Conservation (phyloP, 1,139 yeast species). For the Groenewaldozyma auringiensis region DNA sequence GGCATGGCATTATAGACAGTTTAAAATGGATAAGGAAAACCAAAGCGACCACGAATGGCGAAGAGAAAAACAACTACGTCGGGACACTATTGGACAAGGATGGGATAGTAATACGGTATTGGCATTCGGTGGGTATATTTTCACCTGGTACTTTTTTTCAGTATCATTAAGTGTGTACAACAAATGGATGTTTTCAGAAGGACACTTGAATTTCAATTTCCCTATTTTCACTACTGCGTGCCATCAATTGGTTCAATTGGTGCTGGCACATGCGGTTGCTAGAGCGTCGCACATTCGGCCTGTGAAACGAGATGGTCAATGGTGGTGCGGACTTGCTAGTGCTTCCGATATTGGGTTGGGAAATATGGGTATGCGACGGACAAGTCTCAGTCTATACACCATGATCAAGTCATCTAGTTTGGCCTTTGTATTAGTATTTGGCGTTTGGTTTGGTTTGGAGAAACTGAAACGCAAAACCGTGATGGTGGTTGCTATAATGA, state of each 20-base stretch:
- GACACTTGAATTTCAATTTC: conserved; percentile 63
- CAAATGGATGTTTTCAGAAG: conserved; percentile 90
- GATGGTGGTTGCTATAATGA: conserved; percentile 68
- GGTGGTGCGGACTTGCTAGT: conserved; percentile 83
- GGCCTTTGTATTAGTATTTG: conserved; percentile 81
- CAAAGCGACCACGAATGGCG: too few relatives aligned
- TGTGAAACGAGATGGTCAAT: conserved; percentile 38
- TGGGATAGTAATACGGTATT: too few relatives aligned
- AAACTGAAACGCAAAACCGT: conserved; percentile 57
- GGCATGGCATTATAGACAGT: too few relatives aligned
- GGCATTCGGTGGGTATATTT: conserved; percentile 9
- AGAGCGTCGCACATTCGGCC: conserved; percentile 3
- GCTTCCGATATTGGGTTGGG: conserved; percentile 94
- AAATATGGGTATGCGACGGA: conserved; percentile 69
- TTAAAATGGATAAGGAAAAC: too few relatives aligned
- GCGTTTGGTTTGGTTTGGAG: conserved; percentile 72
- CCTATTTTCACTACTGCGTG: conserved; percentile 79
- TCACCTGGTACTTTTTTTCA: conserved; percentile 42
- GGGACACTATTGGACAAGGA: too few relatives aligned
- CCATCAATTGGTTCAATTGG: conserved; percentile 64
- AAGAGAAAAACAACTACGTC: too few relatives aligned
- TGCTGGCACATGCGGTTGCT: conserved; percentile 18
- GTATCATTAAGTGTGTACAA: conserved; percentile 79
- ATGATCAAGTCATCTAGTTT: conserved; percentile 83
- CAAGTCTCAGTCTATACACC: conserved; percentile 81